A percentile compares a stretch with the other conserved stretches of the same genome.
Evolutionary conservation across 2,329 filamentous ascomycete genomes (phyloP).

Genomic region (Phyllosticta citrichinensis): DNA sequence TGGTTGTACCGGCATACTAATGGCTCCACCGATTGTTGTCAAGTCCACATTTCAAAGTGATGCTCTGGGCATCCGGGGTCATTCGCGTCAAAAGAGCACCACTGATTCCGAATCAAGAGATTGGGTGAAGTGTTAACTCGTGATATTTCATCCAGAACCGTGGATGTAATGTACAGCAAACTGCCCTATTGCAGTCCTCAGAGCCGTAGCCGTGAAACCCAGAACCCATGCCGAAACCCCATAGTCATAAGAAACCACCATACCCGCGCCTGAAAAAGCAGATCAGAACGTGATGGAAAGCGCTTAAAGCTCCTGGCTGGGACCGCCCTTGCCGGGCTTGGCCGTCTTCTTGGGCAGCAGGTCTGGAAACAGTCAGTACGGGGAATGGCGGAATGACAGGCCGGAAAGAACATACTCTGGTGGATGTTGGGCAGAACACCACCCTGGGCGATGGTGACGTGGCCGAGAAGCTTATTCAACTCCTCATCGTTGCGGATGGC

Average conservation of each 20-base stretch:
- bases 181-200: slow-evolving; percentile 27
- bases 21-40: too few relatives aligned
- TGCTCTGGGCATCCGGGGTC: too few relatives aligned
- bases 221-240: slow-evolving; percentile 57
- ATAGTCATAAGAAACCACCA: slow-evolving; percentile 61
- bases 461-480: slow-evolving; percentile 95
- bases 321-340: slow-evolving; percentile 76
- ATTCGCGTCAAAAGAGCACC: neutral
- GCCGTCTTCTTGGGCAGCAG: slow-evolving; percentile 98
- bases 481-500: slow-evolving; percentile 99
- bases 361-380: slow-evolving; percentile 51
- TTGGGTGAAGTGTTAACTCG: slow-evolving; percentile 18
- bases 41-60: too few relatives aligned
- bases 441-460: slow-evolving; percentile 94
- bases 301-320: slow-evolving; percentile 86
- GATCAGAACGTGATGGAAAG: slow-evolving; percentile 15
- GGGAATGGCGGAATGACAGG: neutral
- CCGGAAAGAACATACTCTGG: slow-evolving; percentile 62
- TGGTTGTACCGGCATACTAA: too few relatives aligned
- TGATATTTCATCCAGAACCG: slow-evolving; percentile 38
- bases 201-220: slow-evolving; percentile 40
- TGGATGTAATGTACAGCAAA: slow-evolving; percentile 53
- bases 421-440: slow-evolving; percentile 96
- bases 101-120: neutral
- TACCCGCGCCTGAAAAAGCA: slow-evolving; percentile 38